These are phyloP conservation scores for Pichia nanzhaoensis DNA, from an alignment of 805 yeast genomes.

Conservation along the genomic window DNA sequence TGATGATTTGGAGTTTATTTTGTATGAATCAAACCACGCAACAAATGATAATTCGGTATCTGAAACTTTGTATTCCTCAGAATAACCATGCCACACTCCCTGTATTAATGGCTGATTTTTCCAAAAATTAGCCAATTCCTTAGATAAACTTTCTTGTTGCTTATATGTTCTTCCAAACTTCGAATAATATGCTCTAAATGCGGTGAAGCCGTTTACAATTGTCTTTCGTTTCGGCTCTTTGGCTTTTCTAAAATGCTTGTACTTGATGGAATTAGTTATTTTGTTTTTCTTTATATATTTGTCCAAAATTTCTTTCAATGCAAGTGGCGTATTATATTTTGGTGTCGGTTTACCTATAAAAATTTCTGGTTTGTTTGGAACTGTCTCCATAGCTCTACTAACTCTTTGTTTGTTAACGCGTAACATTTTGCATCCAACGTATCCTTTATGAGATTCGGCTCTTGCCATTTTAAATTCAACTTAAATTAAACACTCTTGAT, in stretches of 20 bases:
- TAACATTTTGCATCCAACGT: not conserved
- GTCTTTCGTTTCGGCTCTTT: constrained; percentile 1
- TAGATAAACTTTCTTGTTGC: constrained; percentile 20
- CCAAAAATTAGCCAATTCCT: constrained; percentile 27
- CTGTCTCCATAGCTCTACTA: not conserved
- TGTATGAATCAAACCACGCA: constrained; percentile 17
- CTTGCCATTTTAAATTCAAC: not conserved
- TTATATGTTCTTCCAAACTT: constrained; percentile 17
- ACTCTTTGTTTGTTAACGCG: not conserved
- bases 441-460: not conserved
- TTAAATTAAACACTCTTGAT: no score
- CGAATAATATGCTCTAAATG: constrained; percentile 27
- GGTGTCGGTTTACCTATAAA: constrained; percentile 5
- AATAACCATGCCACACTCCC: constrained; percentile 28
- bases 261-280: not conserved
- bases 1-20: not conserved
- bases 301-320: not conserved
- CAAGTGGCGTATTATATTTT: not conserved
- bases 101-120: constrained; percentile 20
- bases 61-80: constrained; percentile 25
- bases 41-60: constrained; percentile 10
- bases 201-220: constrained; percentile 24
- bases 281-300: constrained; percentile 4
- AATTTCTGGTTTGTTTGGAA: not conserved
- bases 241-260: no score